phyloP scores from a whole-genome alignment of 106 monocot species.

The Cymbidium sinense region DNA sequence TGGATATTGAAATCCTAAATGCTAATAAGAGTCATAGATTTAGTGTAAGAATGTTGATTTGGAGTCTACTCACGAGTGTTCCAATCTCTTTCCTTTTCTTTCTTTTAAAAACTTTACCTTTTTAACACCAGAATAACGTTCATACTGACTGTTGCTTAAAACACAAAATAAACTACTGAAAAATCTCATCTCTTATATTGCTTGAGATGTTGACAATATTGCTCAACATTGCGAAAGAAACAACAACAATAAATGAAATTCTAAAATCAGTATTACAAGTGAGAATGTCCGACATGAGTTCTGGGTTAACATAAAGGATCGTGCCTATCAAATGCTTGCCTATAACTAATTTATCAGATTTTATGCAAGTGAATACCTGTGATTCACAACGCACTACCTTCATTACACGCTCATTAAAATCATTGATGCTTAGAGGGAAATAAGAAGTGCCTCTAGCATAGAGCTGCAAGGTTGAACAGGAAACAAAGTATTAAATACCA shows the following conservation, averaged over 20 bases:
- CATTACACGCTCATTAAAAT: constrained; percentile 88
- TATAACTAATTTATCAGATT: not conserved
- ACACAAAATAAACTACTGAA: not conserved
- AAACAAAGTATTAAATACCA: not conserved
- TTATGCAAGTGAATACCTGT: constrained; percentile 54
- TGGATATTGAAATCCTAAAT: no score
- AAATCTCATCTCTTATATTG: not conserved
- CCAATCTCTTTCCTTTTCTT: no score
- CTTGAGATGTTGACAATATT: not conserved
- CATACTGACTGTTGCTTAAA: not conserved
- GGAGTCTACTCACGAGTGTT: no score
- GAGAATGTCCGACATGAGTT: not conserved
- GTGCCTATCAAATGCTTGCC: not conserved
- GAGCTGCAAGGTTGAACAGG: constrained; percentile 41
- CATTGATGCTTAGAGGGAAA: constrained; percentile 83
- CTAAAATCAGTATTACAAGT: not conserved
- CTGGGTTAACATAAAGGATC: not conserved
- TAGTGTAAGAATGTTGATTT: no score
- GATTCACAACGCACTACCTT: constrained; percentile 93
- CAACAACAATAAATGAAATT: not conserved
- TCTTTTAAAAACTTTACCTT: no score
- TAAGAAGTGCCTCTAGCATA: constrained; percentile 95
- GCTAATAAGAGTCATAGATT: no score
- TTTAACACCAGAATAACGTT: not conserved
- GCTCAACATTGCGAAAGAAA: not conserved